Conservation (phyloP, 2,329 filamentous ascomycete species). For the Phyllosticta paracitricarpa region DNA sequence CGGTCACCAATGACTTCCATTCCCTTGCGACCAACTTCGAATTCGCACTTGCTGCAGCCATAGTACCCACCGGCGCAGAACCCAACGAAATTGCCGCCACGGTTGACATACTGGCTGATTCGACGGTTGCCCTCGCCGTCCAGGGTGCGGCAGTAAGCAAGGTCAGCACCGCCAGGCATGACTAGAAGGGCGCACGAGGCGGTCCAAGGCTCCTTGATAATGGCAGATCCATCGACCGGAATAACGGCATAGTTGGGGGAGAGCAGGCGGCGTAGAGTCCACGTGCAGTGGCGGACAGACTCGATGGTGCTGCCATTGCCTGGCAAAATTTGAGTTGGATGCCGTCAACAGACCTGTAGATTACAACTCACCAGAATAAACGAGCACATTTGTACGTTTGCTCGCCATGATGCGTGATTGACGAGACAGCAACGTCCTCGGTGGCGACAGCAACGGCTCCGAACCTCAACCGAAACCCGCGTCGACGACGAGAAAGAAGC, state of each 20-base stretch:
- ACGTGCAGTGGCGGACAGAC: slow-evolving; percentile 82
- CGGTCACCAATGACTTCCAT: slow-evolving; percentile 79
- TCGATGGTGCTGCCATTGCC: slow-evolving; percentile 78
- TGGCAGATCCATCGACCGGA: slow-evolving; percentile 63
- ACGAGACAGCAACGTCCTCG: slow-evolving; percentile 13
- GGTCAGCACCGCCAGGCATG: slow-evolving; percentile 86
- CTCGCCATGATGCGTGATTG: slow-evolving; percentile 43
- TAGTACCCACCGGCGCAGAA: slow-evolving; percentile 96
- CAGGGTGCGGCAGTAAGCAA: slow-evolving; percentile 78
- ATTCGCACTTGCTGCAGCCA: slow-evolving; percentile 71
- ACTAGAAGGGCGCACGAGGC: slow-evolving; percentile 80
- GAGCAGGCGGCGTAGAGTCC: slow-evolving; percentile 74
- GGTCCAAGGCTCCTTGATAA: slow-evolving; percentile 88
- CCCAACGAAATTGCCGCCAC: slow-evolving; percentile 77
- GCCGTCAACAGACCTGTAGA: background rate
- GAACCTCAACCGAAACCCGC: slow-evolving; percentile 17
- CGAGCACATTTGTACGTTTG: slow-evolving; percentile 76
- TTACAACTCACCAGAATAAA: slow-evolving; percentile 66
- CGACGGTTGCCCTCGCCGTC: slow-evolving; percentile 80
- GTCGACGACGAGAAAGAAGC: background rate
- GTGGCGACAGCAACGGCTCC: slow-evolving; percentile 20
- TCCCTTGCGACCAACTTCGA: slow-evolving; percentile 71
- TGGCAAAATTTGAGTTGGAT: slow-evolving; percentile 25
- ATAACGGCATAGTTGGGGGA: slow-evolving; percentile 90
- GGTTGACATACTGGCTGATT: slow-evolving; percentile 76